Evolutionary conservation across 2,329 filamentous ascomycete genomes (phyloP).

Genomic region (Xenosphaeropsis pyriputrescens): DNA sequence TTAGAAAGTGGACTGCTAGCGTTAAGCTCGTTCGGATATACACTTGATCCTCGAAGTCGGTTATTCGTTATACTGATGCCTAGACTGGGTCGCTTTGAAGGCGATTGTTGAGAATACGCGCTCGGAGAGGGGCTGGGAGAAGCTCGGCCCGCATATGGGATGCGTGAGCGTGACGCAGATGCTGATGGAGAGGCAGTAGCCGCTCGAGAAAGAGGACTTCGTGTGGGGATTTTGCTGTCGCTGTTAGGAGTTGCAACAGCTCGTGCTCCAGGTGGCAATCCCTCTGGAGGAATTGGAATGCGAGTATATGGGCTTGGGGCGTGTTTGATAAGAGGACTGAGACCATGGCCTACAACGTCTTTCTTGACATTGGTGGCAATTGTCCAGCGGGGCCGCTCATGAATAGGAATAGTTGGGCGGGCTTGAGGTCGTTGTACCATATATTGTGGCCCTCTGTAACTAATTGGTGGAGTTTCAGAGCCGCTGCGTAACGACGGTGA

Average conservation of each 20-base stretch:
- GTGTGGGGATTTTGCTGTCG: conserved; percentile 17
- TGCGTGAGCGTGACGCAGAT: conserved; percentile 12
- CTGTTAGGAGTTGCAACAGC: conserved; percentile 8
- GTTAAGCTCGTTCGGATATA: conserved; percentile 30
- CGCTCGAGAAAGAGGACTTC: conserved; percentile 13
- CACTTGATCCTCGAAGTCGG: conserved; percentile 28
- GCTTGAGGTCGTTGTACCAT: neutral
- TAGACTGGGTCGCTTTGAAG: conserved; percentile 20
- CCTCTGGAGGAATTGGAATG: neutral
- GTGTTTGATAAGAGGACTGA: conserved; percentile 45
- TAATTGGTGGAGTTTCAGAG: no score
- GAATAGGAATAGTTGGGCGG: conserved; percentile 18
- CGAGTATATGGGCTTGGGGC: conserved; percentile 16
- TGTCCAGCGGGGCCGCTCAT: conserved; percentile 61
- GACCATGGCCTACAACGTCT: conserved; percentile 53
- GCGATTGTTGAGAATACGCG: conserved; percentile 28
- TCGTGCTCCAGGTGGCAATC: conserved; percentile 3
- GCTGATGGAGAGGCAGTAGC: conserved; percentile 13
- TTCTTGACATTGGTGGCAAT: conserved; percentile 46
- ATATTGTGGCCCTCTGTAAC: no score
- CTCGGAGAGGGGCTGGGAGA: conserved; percentile 35
- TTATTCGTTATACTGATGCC: conserved; percentile 1
- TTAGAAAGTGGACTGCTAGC: conserved; percentile 9
- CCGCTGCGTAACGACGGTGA: conserved; percentile 22
- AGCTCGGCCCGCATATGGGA: conserved; percentile 17